Conservation (phyloP, 2,329 filamentous ascomycete genomes). For the Microdochium trichocladiopsis region DNA sequence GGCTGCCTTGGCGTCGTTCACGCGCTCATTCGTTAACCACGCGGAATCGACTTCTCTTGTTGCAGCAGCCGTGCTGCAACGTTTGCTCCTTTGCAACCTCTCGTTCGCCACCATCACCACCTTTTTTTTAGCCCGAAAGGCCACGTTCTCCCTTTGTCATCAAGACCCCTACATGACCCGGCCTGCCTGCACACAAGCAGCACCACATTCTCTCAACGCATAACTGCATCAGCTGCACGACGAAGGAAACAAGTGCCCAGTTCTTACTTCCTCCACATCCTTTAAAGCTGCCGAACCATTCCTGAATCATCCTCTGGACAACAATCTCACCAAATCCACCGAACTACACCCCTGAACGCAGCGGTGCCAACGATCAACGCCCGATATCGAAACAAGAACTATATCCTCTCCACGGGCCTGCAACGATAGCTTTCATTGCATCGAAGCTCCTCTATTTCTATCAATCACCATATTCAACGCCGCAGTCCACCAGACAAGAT, state of each 20-base stretch:
- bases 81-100: background rate
- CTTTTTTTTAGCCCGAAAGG: conserved; percentile 10
- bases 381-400: too few relatives aligned
- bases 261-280: too few relatives aligned
- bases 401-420: too few relatives aligned
- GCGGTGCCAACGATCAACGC: too few relatives aligned
- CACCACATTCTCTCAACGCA: background rate
- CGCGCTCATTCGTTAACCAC: background rate
- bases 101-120: conserved; percentile 8
- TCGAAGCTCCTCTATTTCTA: too few relatives aligned
- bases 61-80: background rate
- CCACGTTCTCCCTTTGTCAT: conserved; percentile 14
- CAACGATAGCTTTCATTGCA: too few relatives aligned
- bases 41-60: background rate
- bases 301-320: too few relatives aligned
- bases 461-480: too few relatives aligned
- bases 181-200: background rate
- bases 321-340: too few relatives aligned
- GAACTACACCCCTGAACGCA: too few relatives aligned
- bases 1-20: background rate
- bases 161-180: conserved; percentile 4
- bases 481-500: too few relatives aligned
- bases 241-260: background rate
- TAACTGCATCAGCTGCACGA: background rate
- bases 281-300: too few relatives aligned